Conservation (phyloP, 768 basidiomycete species). For the Leccinum truebloodii region DNA sequence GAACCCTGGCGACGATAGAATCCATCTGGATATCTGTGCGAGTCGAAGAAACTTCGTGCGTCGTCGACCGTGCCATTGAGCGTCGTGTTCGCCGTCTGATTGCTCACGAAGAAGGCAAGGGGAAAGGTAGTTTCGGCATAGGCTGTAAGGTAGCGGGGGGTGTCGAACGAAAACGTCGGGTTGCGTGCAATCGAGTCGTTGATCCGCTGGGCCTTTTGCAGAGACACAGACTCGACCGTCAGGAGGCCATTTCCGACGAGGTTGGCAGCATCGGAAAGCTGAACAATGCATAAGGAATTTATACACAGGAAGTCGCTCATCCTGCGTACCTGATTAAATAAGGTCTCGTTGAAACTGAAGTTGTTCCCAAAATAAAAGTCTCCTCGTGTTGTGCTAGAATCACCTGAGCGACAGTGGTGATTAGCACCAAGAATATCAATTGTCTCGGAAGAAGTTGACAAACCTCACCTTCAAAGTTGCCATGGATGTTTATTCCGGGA, state of each 20-base stretch:
- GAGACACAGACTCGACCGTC: conserved; percentile 22
- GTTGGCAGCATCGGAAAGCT: conserved; percentile 22
- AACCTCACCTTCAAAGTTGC: conserved; percentile 25
- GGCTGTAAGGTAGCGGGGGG: conserved; percentile 22
- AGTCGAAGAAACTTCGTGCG: conserved; percentile 23
- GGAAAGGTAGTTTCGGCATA: conserved; percentile 26
- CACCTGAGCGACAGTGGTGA: conserved; percentile 11
- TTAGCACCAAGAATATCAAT: neutral
- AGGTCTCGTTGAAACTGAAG: conserved; percentile 27
- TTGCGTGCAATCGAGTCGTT: conserved; percentile 30
- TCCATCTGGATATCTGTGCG: conserved; percentile 20
- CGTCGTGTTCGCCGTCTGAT: conserved; percentile 23
- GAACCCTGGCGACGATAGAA: conserved; percentile 21
- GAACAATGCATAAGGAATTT: neutral
- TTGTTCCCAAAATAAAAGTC: conserved; percentile 31
- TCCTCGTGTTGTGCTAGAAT: conserved; percentile 26
- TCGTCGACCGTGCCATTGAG: conserved; percentile 12
- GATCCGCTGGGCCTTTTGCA: conserved; percentile 25
- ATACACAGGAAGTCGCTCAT: neutral
- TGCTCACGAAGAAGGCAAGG: conserved; percentile 26
- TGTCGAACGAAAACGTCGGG: conserved; percentile 23
- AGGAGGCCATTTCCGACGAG: conserved; percentile 18
- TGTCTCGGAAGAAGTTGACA: neutral
- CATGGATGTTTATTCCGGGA: conserved; percentile 25
- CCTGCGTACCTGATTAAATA: conserved; percentile 21